Evolutionary conservation across 495 filamentous ascomycete species (phyloP).

Genomic region (Aspergillus sparsus): DNA sequence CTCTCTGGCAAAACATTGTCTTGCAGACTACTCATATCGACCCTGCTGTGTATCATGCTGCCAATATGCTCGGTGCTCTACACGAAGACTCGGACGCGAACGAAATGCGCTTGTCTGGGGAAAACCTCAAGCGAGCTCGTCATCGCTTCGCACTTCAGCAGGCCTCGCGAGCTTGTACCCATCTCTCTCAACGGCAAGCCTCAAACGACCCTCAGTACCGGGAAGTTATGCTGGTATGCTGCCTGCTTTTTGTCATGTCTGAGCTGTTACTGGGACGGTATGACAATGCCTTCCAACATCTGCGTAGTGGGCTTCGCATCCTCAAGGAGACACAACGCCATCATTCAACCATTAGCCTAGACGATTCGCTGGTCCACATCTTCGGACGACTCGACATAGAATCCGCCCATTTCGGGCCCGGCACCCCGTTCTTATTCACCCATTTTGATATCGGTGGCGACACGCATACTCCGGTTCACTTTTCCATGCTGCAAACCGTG

Average conservation of each 20-base stretch:
- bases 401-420: constrained; percentile 17
- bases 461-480: not conserved
- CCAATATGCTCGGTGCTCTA: constrained; percentile 26
- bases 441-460: not conserved
- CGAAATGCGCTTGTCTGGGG: constrained; percentile 22
- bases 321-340: constrained; percentile 16
- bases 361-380: constrained; percentile 12
- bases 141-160: constrained; percentile 29
- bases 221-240: constrained; percentile 24
- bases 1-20: constrained; percentile 25
- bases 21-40: constrained; percentile 26
- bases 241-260: constrained; percentile 25
- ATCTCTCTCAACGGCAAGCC: constrained; percentile 17
- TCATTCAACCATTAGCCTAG: constrained; percentile 6
- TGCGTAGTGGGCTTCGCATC: constrained; percentile 26
- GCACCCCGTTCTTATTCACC: constrained; percentile 17
- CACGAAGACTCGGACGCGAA: constrained; percentile 23
- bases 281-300: constrained; percentile 24
- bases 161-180: constrained; percentile 17
- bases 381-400: constrained; percentile 24
- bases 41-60: constrained; percentile 31
- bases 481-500: not conserved
- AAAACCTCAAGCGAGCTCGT: constrained; percentile 18
- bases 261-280: constrained; percentile 23
- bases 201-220: constrained; percentile 26